A percentile compares a stretch with the other conserved stretches of the same genome.
These are phyloP conservation scores for Neckera pumila DNA, from an alignment of 225 moss, liverwort and hornwort species.

Conservation along the genomic window DNA sequence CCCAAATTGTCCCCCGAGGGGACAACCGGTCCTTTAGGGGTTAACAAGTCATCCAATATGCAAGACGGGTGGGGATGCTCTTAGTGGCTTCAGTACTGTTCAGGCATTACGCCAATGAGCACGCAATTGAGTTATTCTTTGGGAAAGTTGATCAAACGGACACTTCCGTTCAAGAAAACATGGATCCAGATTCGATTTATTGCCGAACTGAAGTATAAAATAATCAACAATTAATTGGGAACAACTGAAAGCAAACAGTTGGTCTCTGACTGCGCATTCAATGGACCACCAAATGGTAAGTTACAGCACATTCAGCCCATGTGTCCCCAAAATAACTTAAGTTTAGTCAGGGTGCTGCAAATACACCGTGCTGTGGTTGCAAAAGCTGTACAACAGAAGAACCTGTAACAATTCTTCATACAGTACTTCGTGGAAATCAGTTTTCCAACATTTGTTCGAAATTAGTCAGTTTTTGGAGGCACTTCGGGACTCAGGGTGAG, in stretches of 20 bases:
- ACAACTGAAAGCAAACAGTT: not conserved
- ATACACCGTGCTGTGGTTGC: no score
- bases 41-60: no score
- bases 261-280: not conserved
- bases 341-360: not conserved
- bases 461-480: no score
- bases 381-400: no score
- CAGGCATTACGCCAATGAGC: no score
- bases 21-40: no score
- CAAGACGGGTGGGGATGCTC: no score
- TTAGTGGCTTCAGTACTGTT: no score
- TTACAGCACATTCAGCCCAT: no score
- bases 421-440: not conserved
- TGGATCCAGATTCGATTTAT: not conserved
- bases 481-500: no score
- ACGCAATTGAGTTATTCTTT: not conserved
- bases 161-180: not conserved
- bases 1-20: no score
- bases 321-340: not conserved
- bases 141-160: not conserved
- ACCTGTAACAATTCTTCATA: no score
- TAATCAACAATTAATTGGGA: not conserved
- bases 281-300: not conserved
- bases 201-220: not conserved
- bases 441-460: not conserved